Evolutionary conservation across 805 yeast genomes (phyloP).

Genomic region (Candida endomychidarum): DNA sequence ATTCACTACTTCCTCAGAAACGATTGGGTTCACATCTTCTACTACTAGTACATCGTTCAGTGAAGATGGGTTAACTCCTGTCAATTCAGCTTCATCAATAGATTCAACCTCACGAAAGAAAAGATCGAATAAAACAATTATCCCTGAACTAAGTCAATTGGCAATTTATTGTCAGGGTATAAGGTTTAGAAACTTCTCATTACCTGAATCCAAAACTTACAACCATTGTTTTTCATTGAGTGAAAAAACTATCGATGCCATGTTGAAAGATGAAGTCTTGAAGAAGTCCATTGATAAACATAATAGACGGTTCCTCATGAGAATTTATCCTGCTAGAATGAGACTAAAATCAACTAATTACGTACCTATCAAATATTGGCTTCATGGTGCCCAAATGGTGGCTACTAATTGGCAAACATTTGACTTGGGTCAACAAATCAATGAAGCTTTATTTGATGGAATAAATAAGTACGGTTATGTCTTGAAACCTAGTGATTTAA

Average conservation of each 20-base stretch:
- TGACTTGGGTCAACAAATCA: slow-evolving; percentile 85
- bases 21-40: slow-evolving; percentile 13
- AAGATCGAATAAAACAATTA: slow-evolving; percentile 22
- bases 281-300: slow-evolving; percentile 65
- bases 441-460: slow-evolving; percentile 74
- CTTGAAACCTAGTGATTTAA: slow-evolving; percentile 61
- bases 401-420: slow-evolving; percentile 97
- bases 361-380: slow-evolving; percentile 79
- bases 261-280: slow-evolving; percentile 63
- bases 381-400: slow-evolving; percentile 85
- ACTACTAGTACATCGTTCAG: slow-evolving; percentile 40
- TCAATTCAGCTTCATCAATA: slow-evolving; percentile 2
- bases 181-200: slow-evolving; percentile 76
- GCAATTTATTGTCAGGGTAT: slow-evolving; percentile 76
- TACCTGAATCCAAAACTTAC: slow-evolving; percentile 77
- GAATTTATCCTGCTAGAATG: slow-evolving; percentile 84
- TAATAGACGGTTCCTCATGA: slow-evolving; percentile 69
- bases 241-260: slow-evolving; percentile 63
- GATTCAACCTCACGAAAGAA: slow-evolving; percentile 23
- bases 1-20: slow-evolving; percentile 9
- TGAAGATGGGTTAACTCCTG: slow-evolving; percentile 31
- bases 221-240: slow-evolving; percentile 87
- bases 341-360: slow-evolving; percentile 80
- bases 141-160: slow-evolving; percentile 51
- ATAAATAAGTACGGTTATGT: slow-evolving; percentile 70